These are phyloP conservation scores for Candida dendrica DNA, from an alignment of 805 yeast species.

Conservation along the genomic window DNA sequence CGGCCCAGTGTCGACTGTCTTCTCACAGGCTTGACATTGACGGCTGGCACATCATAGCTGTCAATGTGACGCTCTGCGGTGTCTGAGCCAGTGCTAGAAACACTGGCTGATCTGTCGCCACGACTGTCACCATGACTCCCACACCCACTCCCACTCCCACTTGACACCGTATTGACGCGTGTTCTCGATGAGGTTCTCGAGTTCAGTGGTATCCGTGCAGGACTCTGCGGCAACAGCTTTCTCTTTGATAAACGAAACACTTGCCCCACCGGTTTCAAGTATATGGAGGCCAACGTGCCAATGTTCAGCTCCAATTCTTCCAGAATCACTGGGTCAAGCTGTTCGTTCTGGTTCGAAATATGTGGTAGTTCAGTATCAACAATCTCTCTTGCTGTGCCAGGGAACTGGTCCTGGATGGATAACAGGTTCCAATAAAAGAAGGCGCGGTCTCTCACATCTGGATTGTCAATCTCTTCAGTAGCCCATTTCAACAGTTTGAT, in stretches of 20 bases:
- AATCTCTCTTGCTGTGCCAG: conserved; percentile 40
- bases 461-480: conserved; percentile 70
- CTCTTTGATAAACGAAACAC: conserved; percentile 64
- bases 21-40: conserved; percentile 27
- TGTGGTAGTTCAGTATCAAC: conserved; percentile 55
- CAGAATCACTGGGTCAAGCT: conserved; percentile 57
- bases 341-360: conserved; percentile 60
- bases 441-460: conserved; percentile 83
- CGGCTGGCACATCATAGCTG: conserved; percentile 33
- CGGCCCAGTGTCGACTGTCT: conserved; percentile 23
- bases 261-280: conserved; percentile 74
- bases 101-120: not conserved
- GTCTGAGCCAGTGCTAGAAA: conserved; percentile 6
- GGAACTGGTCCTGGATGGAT: conserved; percentile 37
- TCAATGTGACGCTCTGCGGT: conserved; percentile 22
- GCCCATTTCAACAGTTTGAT: conserved; percentile 55
- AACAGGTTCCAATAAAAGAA: conserved; percentile 79
- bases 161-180: conserved; percentile 3
- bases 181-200: conserved; percentile 13
- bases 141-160: too few species aligned
- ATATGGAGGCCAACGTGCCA: conserved; percentile 78
- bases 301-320: conserved; percentile 80
- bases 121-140: too few species aligned
- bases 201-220: conserved; percentile 29
- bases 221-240: conserved; percentile 41